phyloP scores from a whole-genome alignment of 208 protist genomes.

The Leptomonas seymouri region DNA sequence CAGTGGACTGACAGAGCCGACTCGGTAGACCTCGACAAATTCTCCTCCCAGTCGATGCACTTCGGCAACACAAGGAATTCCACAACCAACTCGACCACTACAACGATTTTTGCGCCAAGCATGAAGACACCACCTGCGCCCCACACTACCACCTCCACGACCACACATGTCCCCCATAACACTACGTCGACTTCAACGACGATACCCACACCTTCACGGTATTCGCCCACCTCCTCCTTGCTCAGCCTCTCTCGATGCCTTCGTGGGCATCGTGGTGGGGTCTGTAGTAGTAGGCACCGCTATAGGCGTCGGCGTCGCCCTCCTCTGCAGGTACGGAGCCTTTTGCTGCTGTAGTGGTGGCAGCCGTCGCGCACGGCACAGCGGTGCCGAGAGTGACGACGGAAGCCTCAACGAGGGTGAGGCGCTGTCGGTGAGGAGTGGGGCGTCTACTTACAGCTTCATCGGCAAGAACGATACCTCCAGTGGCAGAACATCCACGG shows the following conservation, averaged over 20 bases:
- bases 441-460: not conserved
- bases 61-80: too few species aligned
- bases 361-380: not conserved
- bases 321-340: not conserved
- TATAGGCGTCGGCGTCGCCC: not conserved
- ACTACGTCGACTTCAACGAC: not conserved
- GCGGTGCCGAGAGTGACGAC: not conserved
- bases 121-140: too few species aligned
- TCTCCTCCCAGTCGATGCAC: too few species aligned
- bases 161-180: not conserved
- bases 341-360: slow-evolving; percentile 2
- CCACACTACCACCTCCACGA: too few species aligned
- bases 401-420: not conserved
- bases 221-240: not conserved
- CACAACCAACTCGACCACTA: too few species aligned
- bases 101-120: too few species aligned
- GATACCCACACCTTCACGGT: not conserved
- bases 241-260: not conserved
- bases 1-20: too few species aligned
- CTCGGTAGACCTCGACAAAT: too few species aligned
- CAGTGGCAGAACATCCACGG: not conserved
- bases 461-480: not conserved
- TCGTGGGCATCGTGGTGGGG: not conserved
- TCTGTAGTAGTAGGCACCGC: not conserved
- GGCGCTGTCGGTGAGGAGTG: not conserved